phyloP scores from a whole-genome alignment of 2,329 filamentous ascomycete genomes.

The Chaetomium sp. region DNA sequence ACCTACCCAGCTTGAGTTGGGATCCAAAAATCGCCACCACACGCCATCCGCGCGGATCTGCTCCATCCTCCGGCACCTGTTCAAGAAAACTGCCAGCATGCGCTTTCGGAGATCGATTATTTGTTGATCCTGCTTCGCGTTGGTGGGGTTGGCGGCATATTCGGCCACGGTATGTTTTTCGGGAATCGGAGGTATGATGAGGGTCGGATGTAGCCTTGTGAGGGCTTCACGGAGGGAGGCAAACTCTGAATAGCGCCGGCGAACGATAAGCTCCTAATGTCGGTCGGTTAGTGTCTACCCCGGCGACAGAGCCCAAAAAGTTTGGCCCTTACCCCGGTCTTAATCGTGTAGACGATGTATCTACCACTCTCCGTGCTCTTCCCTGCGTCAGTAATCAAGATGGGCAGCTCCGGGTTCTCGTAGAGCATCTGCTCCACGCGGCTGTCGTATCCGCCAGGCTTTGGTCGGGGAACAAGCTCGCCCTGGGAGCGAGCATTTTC shows the following conservation, averaged over 20 bases:
- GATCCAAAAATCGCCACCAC: constrained; percentile 96
- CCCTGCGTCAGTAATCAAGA: constrained; percentile 90
- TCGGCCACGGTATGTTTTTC: constrained; percentile 99
- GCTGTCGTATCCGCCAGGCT: constrained; percentile 89
- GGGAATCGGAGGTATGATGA: constrained; percentile 94
- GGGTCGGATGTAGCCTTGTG: constrained; percentile 87
- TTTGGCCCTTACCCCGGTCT: constrained; percentile 73
- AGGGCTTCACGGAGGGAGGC: constrained; percentile 86
- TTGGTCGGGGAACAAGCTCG: constrained; percentile 58
- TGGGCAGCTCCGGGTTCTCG: constrained; percentile 86
- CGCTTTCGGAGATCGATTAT: constrained; percentile 97
- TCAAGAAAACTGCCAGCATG: constrained; percentile 94
- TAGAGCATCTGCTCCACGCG: constrained; percentile 97
- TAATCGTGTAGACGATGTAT: constrained; percentile 96
- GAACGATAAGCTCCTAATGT: constrained; percentile 85
- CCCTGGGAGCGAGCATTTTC: constrained; percentile 45
- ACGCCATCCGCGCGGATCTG: constrained; percentile 90
- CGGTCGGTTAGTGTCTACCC: constrained; percentile 17
- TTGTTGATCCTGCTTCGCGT: constrained; percentile 93
- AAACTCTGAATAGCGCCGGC: constrained; percentile 95
- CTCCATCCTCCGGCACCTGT: constrained; percentile 90
- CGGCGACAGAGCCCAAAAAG: not conserved
- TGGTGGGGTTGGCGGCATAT: constrained; percentile 96
- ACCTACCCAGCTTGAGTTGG: constrained; percentile 94
- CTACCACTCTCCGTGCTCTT: constrained; percentile 92